Conservation (phyloP, 805 yeast genomes). For the Kluyveromyces starmeri region DNA sequence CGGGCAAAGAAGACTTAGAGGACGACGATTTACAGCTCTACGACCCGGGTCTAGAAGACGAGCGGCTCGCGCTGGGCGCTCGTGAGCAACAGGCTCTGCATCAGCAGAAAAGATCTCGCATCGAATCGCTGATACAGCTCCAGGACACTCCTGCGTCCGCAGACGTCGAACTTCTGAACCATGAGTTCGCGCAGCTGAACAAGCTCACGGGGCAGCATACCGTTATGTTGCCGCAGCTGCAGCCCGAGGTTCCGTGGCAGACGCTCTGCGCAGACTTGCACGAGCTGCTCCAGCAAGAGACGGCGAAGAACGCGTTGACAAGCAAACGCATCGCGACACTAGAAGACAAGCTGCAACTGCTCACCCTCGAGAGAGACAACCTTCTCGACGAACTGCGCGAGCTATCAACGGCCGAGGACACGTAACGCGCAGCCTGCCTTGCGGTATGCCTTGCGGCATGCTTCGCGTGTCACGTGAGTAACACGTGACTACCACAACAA, state of each 20-base stretch:
- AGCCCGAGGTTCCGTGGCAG: not conserved
- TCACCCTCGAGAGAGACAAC: not conserved
- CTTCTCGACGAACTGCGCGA: not conserved
- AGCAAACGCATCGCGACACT: not conserved
- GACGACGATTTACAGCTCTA: constrained; percentile 7
- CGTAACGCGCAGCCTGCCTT: too few species aligned
- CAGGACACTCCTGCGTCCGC: not conserved
- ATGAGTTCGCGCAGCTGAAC: constrained; percentile 1
- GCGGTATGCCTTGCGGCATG: too few species aligned
- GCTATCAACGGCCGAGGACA: not conserved
- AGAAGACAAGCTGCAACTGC: not conserved
- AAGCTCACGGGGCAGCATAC: constrained; percentile 1
- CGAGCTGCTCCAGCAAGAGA: not conserved
- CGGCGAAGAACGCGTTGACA: not conserved
- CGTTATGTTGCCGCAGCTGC: not conserved
- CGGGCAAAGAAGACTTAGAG: constrained; percentile 4
- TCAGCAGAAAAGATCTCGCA: constrained; percentile 10
- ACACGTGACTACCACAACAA: too few species aligned
- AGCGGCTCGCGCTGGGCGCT: constrained; percentile 17
- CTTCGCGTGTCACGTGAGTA: too few species aligned
- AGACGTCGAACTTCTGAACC: not conserved
- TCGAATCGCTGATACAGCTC: constrained; percentile 15
- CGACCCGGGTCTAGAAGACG: constrained; percentile 19
- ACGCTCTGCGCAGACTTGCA: not conserved
- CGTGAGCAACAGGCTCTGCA: constrained; percentile 11